phyloP scores from a whole-genome alignment of 225 moss, liverwort and hornwort species.

The Thuidium tamariscinum region DNA sequence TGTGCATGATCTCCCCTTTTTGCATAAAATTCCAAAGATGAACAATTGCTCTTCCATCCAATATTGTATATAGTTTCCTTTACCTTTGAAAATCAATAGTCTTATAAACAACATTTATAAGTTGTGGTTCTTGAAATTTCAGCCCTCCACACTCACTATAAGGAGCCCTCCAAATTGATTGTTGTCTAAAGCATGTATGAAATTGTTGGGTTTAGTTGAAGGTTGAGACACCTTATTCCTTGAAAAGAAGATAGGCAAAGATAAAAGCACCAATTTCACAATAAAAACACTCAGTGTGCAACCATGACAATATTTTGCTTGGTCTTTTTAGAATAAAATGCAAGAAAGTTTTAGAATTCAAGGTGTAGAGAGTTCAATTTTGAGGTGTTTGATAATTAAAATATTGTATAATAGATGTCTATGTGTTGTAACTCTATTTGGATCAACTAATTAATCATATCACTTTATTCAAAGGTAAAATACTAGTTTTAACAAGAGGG shows the following conservation, averaged over 20 bases:
- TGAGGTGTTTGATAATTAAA: accelerated
- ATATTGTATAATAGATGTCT: background rate
- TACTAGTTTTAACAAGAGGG: background rate
- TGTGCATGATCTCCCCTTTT: too few species aligned
- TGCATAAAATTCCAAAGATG: too few species aligned
- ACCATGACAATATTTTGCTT: background rate
- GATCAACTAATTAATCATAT: background rate
- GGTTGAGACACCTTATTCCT: accelerated
- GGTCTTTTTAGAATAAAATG: background rate
- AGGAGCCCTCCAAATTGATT: accelerated
- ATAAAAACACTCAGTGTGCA: background rate
- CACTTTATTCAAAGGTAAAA: too few species aligned
- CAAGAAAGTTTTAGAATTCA: too few species aligned
- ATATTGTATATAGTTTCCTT: background rate
- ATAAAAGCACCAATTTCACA: background rate
- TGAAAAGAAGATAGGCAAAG: accelerated
- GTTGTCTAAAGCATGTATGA: accelerated
- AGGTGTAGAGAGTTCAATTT: too few species aligned
- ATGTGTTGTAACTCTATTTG: background rate
- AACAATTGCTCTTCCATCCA: too few species aligned
- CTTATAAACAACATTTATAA: background rate
- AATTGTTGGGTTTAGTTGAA: accelerated
- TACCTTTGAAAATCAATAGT: background rate
- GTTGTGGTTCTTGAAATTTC: too few species aligned
- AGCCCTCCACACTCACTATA: background rate